Conservation (phyloP, 108 stramenopile genomes). For the Hondaea fermentalgiana region DNA sequence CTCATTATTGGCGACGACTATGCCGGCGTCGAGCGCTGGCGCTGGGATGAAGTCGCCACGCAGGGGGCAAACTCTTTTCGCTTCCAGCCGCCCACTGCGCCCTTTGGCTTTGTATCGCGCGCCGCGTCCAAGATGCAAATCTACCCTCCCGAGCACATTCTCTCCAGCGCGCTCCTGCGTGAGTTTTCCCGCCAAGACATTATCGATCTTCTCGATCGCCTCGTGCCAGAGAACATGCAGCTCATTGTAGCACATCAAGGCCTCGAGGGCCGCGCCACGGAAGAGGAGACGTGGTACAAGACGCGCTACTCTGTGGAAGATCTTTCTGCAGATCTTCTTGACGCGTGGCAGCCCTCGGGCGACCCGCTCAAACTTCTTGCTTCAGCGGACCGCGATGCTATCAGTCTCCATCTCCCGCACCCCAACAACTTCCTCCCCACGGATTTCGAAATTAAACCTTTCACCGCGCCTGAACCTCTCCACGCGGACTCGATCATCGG, state of each 20-base stretch:
- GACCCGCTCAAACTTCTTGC: neutral
- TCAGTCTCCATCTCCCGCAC: constrained; percentile 35
- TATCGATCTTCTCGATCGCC: neutral
- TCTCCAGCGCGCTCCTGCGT: neutral
- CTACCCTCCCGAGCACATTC: neutral
- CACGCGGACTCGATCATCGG: neutral
- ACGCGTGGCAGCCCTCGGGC: constrained; percentile 44
- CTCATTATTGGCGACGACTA: neutral
- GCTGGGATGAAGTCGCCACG: constrained; percentile 8
- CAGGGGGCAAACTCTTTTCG: neutral
- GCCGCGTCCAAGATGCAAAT: neutral
- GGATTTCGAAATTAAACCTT: constrained; percentile 12
- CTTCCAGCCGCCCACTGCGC: neutral
- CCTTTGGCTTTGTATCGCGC: neutral
- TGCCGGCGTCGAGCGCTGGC: neutral
- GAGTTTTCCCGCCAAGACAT: neutral
- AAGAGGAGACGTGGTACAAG: constrained; percentile 75
- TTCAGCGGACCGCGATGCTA: neutral
- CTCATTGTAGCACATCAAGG: neutral
- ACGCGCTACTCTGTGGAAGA: constrained; percentile 59
- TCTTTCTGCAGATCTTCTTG: constrained; percentile 43
- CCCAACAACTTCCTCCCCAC: constrained; percentile 46
- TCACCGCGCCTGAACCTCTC: neutral
- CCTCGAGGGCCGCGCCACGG: constrained; percentile 23
- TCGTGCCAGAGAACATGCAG: neutral